Percentiles rank a stretch among this genome's conserved stretches.
Evolutionary conservation across 192 early-diverging fungal species (phyloP).

Genomic region (Coemansia sp.): DNA sequence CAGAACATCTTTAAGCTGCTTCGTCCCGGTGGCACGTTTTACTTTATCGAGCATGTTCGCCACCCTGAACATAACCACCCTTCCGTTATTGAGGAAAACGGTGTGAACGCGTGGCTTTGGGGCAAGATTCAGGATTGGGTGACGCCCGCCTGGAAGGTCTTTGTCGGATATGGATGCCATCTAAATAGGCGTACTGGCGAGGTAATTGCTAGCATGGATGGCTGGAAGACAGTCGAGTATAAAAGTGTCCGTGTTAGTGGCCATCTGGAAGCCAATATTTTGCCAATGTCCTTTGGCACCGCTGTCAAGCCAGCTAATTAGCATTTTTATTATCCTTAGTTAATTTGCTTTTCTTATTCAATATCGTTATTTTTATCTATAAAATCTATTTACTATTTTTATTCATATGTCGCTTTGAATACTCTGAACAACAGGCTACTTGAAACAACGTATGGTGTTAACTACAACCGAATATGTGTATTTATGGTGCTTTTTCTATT

Average conservation of each 20-base stretch:
- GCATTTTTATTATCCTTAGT: too few species aligned
- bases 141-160: slow-evolving; percentile 21
- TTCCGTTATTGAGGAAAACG: slow-evolving; percentile 27
- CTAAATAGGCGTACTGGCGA: slow-evolving; percentile 29
- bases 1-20: slow-evolving; percentile 26
- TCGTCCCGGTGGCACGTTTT: slow-evolving; percentile 28
- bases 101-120: slow-evolving; percentile 31
- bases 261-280: slow-evolving; percentile 27
- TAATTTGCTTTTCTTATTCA: too few species aligned
- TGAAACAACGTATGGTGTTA: too few species aligned
- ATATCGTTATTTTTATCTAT: too few species aligned
- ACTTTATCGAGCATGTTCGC: slow-evolving; percentile 40
- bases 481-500: too few species aligned
- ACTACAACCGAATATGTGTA: too few species aligned
- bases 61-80: slow-evolving; percentile 25
- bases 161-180: slow-evolving; percentile 34
- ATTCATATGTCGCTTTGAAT: too few species aligned
- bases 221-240: slow-evolving; percentile 38
- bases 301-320: slow-evolving; percentile 37
- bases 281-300: slow-evolving; percentile 43
- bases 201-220: slow-evolving; percentile 11
- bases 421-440: too few species aligned
- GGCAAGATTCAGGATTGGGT: slow-evolving; percentile 32
- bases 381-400: too few species aligned
- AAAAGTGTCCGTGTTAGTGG: slow-evolving; percentile 25